These are phyloP conservation scores for Plenodomus tracheiphilus DNA, from an alignment of 2,329 filamentous ascomycete genomes.

Conservation along the genomic window DNA sequence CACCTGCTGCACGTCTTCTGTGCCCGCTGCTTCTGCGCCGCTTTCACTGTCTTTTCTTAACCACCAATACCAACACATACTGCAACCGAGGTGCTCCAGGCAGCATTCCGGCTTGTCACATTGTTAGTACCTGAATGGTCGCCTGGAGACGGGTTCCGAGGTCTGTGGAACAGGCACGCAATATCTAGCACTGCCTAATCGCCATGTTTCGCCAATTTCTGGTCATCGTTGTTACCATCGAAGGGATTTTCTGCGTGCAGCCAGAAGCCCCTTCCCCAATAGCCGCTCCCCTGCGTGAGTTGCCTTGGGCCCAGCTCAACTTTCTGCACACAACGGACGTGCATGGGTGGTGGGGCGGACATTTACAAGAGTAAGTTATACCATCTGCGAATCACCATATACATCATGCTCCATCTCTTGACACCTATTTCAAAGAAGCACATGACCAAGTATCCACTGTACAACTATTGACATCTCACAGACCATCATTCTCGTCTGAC, in stretches of 20 bases:
- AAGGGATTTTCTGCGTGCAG: constrained; percentile 63
- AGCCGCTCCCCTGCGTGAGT: constrained; percentile 76
- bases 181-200: neutral
- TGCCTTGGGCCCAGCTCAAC: constrained; percentile 93
- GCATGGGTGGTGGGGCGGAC: constrained; percentile 93
- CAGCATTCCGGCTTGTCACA: neutral
- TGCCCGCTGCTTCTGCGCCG: neutral
- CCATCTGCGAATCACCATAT: neutral
- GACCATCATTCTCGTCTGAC: constrained; percentile 88
- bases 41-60: neutral
- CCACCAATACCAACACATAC: neutral
- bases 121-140: constrained; percentile 21
- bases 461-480: constrained; percentile 39
- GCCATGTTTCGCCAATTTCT: constrained; percentile 22
- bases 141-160: constrained; percentile 6
- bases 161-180: neutral
- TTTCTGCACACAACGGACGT: constrained; percentile 88
- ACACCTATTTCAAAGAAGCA: too few relatives aligned
- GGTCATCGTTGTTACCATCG: constrained; percentile 22
- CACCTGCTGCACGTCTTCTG: constrained; percentile 2
- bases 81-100: neutral
- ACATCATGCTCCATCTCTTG: too few relatives aligned
- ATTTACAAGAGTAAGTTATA: constrained; percentile 76
- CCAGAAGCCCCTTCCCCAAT: constrained; percentile 79
- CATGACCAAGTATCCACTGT: neutral